Conservation (phyloP, 805 yeast species). For the Blastobotrys terrestris region DNA sequence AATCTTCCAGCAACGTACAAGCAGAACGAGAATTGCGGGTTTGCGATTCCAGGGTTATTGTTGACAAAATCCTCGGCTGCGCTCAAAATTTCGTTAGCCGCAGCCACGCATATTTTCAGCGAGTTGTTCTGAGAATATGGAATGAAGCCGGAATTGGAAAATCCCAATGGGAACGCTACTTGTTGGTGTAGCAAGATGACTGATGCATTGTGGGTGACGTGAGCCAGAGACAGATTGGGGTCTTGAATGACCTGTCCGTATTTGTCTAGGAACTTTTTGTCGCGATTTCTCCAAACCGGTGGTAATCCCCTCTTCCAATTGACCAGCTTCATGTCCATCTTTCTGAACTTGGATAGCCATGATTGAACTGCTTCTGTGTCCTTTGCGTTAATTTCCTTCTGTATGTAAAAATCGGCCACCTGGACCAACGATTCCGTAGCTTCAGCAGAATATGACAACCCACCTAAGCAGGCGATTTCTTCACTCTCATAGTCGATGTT, state of each 20-base stretch:
- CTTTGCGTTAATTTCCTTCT: conserved; percentile 4
- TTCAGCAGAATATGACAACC: conserved; percentile 10
- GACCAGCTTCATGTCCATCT: conserved; percentile 8
- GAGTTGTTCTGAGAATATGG: conserved; percentile 5
- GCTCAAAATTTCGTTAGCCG: conserved; percentile 1
- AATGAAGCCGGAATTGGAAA: conserved; percentile 4
- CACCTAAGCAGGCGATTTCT: conserved; percentile 8
- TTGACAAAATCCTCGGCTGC: neutral
- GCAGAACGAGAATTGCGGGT: conserved; percentile 2
- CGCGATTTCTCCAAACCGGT: conserved; percentile 7
- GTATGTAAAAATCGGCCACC: conserved; percentile 10
- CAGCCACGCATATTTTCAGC: conserved; percentile 1
- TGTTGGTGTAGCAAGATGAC: conserved; percentile 5
- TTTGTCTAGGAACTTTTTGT: conserved; percentile 1
- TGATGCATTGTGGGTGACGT: conserved; percentile 6
- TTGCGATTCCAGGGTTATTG: neutral
- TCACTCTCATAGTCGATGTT: neutral
- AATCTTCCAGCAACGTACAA: neutral
- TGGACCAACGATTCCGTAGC: conserved; percentile 8
- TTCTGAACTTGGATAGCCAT: conserved; percentile 9
- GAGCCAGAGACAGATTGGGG: conserved; percentile 4
- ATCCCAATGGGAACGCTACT: conserved; percentile 4
- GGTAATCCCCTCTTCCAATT: conserved; percentile 9
- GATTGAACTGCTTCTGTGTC: conserved; percentile 6
- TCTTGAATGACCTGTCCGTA: conserved; percentile 1